phyloP scores from a whole-genome alignment of 345 rosid genomes.

The Citropsis articulata region DNA sequence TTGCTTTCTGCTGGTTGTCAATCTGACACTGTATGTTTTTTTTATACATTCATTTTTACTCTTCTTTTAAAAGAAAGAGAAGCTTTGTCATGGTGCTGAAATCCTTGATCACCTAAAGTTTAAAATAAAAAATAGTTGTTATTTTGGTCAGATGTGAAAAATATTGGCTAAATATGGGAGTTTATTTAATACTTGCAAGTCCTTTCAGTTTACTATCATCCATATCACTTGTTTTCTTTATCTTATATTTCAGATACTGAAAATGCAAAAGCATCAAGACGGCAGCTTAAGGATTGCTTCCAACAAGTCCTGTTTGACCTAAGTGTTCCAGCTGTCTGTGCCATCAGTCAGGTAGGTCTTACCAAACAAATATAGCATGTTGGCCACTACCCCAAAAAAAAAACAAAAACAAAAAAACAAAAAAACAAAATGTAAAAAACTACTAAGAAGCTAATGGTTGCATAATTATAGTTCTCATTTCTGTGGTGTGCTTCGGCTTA shows the following conservation, averaged over 20 bases:
- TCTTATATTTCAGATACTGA: constrained; percentile 62
- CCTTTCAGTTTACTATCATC: not conserved
- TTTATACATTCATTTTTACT: not conserved
- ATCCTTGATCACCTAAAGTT: not conserved
- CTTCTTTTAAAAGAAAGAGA: not conserved
- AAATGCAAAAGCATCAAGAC: constrained; percentile 87
- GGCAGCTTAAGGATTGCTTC: constrained; percentile 82
- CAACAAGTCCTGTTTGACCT: constrained; percentile 71
- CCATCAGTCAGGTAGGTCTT: constrained; percentile 68
- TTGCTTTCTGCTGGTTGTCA: constrained; percentile 11
- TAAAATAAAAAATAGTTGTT: not conserved
- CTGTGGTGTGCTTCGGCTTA: not conserved
- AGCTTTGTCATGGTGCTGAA: constrained; percentile 1
- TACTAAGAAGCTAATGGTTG: not conserved
- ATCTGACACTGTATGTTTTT: not conserved
- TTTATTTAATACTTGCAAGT: not conserved
- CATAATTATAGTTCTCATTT: not conserved
- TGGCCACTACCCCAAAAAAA: not conserved
- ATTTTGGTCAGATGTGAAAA: constrained; percentile 1
- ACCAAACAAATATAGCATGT: constrained; percentile 3
- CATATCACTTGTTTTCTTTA: constrained; percentile 6
- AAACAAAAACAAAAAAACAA: not conserved
- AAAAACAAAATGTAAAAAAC: not conserved
- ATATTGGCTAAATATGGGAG: not conserved
- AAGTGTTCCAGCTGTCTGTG: constrained; percentile 91